Base-by-base conservation (phyloP, 2,329 filamentous ascomycete genomes). In the Leptodontidium sp. region DNA sequence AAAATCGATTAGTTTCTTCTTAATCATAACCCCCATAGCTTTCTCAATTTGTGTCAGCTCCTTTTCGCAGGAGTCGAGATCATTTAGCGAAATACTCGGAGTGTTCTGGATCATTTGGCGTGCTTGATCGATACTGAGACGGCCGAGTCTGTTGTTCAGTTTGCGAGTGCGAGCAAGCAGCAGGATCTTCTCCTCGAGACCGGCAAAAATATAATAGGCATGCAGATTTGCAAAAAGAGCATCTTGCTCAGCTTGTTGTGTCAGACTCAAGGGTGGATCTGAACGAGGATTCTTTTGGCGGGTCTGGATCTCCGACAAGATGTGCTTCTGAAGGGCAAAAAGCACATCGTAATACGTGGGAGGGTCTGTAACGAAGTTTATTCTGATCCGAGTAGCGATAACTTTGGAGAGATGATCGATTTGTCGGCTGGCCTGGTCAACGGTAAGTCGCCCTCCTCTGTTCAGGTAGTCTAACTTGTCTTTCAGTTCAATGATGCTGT, bases 391-490 rank as follows among this genome's bases (percentile, higher is more conserved):
- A 14, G 35, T 29, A 9, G 47, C 35, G 29, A 55, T 55, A 11
- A 55, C 47, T 24, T 64, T 64, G 4, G 47, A 7, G 15, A 38
- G 21, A 24, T 38, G 24, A 4, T 65, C 52, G 15, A 65, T 65
- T 38, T 65, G 21, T 24, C 21, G 14, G 8, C 32, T 35, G 11
- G 52, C 63, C 15, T 58, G 50, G 7, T 65, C 63, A 24, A 21
- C 24, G 14, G 38, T 58, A 2, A 65, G 63, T 35, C 24, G 38
- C 8, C 52, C 38, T 7, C 5, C 17, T 57, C n/a, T 57, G 38
- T 57, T 58, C 24, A 65, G 40, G 26, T 65, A 65, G 15, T 24
- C 50, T 14, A 65, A 38, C 52, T 57, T 65, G 52, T 65, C 63
- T 40, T 32, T 47, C 15, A 65, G 52, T 26, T 65, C 63, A 15